A percentile compares a stretch with the other conserved stretches of the same genome.
These are phyloP conservation scores for Neopestalotiopsis sp. DNA, from an alignment of 2,329 filamentous ascomycete genomes.

Conservation along the genomic window DNA sequence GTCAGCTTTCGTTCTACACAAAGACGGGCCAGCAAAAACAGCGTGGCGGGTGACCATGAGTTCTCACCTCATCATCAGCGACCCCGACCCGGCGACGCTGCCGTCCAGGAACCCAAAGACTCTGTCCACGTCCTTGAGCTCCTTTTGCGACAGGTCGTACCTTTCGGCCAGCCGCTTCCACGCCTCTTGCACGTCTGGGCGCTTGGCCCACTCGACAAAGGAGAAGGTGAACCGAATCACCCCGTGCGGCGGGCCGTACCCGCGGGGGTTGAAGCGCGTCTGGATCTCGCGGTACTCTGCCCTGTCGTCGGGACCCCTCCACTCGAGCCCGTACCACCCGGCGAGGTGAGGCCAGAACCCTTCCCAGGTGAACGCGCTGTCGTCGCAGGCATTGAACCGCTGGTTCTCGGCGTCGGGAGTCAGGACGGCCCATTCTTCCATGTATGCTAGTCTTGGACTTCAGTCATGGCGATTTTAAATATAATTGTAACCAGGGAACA, in stretches of 20 bases:
- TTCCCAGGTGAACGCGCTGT: slow-evolving; percentile 50
- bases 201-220: slow-evolving; percentile 51
- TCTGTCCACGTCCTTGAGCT: slow-evolving; percentile 48
- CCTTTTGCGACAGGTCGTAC: slow-evolving; percentile 45
- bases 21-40: background rate
- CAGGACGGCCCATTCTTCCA: slow-evolving; percentile 56
- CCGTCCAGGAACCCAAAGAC: slow-evolving; percentile 52
- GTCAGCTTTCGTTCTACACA: slow-evolving; percentile 31
- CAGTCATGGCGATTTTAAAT: background rate
- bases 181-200: slow-evolving; percentile 46
- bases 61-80: slow-evolving; percentile 5
- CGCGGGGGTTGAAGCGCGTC: slow-evolving; percentile 28
- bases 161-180: slow-evolving; percentile 51
- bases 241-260: slow-evolving; percentile 47
- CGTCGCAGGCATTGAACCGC: slow-evolving; percentile 55
- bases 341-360: slow-evolving; percentile 54
- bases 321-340: slow-evolving; percentile 47
- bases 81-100: background rate
- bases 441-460: slow-evolving; percentile 37
- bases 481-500: background rate
- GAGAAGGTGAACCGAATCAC: slow-evolving; percentile 45
- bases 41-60: background rate
- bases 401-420: slow-evolving; percentile 46
- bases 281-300: slow-evolving; percentile 21
- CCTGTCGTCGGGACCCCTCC: slow-evolving; percentile 35